A percentile compares a stretch with the other conserved stretches of the same genome.
Conservation (phyloP, 106 monocot species). For the Gastrodia elata region DNA sequence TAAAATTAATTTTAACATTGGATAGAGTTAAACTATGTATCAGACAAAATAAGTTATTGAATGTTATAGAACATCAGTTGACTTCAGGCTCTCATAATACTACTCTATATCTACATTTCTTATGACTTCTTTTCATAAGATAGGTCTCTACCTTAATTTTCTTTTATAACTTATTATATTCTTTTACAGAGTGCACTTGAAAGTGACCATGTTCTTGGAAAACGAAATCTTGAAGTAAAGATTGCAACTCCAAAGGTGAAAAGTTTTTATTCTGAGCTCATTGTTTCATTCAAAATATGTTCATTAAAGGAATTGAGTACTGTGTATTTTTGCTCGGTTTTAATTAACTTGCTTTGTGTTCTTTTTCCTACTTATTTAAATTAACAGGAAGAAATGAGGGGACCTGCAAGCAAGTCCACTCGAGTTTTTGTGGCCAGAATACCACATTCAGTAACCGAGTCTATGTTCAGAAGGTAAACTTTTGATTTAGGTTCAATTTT, state of each 20-base stretch:
- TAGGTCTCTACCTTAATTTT: too few species aligned
- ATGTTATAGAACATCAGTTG: too few species aligned
- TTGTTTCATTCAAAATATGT: not conserved
- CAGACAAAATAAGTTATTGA: too few species aligned
- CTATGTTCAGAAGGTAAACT: constrained; percentile 63
- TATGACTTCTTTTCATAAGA: too few species aligned
- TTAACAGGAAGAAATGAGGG: constrained; percentile 93
- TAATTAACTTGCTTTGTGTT: not conserved
- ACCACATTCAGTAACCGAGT: constrained; percentile 68
- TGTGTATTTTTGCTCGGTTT: not conserved
- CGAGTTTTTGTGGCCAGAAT: constrained; percentile 98
- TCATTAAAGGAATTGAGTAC: not conserved
- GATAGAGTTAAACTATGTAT: too few species aligned
- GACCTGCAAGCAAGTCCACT: constrained; percentile 66
- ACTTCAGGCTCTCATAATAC: too few species aligned
- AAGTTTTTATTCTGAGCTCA: not conserved
- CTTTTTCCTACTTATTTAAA: not conserved
- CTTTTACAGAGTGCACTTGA: constrained; percentile 66
- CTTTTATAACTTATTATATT: not conserved
- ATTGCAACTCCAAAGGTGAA: constrained; percentile 92
- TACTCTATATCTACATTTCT: too few species aligned
- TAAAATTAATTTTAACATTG: too few species aligned
- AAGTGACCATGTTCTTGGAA: constrained; percentile 87
- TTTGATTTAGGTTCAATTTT: not conserved
- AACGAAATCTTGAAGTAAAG: constrained; percentile 90